These are phyloP conservation scores for Mycotypha africana DNA, from an alignment of 371 early-diverging fungal genomes.

Conservation along the genomic window DNA sequence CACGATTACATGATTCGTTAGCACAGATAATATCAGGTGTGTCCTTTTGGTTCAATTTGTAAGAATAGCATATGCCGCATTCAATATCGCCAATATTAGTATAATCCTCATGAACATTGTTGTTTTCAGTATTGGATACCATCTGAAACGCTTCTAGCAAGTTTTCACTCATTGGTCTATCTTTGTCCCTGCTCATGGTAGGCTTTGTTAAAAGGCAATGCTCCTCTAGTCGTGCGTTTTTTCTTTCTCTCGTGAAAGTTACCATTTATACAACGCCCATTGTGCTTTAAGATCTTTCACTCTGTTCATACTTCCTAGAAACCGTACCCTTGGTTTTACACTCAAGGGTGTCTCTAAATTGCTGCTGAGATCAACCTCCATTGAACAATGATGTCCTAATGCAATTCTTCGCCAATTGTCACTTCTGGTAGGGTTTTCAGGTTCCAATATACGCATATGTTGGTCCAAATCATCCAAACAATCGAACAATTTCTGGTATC, in stretches of 20 bases:
- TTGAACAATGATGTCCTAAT: slow-evolving; percentile 35
- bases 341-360: slow-evolving; percentile 16
- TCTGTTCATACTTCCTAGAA: slow-evolving; percentile 36
- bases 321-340: slow-evolving; percentile 17
- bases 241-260: background rate
- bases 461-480: slow-evolving; percentile 38
- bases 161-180: background rate
- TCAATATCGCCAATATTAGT: slow-evolving; percentile 21
- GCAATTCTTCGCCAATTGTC: slow-evolving; percentile 39
- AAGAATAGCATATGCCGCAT: slow-evolving; percentile 41
- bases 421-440: slow-evolving; percentile 24
- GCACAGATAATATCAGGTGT: slow-evolving; percentile 30
- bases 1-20: slow-evolving; percentile 28
- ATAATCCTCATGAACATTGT: slow-evolving; percentile 2
- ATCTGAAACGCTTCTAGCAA: slow-evolving; percentile 5
- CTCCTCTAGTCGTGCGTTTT: background rate
- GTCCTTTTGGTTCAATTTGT: slow-evolving; percentile 20
- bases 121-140: background rate
- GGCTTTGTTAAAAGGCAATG: background rate
- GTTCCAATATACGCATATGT: slow-evolving; percentile 34
- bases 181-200: slow-evolving; percentile 2
- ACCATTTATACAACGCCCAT: slow-evolving; percentile 18
- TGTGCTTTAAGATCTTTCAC: slow-evolving; percentile 17
- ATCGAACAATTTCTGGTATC: slow-evolving; percentile 24
- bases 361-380: slow-evolving; percentile 33